These are phyloP conservation scores for Corymbia maculata DNA, from an alignment of 345 rosid genomes.

Conservation along the genomic window DNA sequence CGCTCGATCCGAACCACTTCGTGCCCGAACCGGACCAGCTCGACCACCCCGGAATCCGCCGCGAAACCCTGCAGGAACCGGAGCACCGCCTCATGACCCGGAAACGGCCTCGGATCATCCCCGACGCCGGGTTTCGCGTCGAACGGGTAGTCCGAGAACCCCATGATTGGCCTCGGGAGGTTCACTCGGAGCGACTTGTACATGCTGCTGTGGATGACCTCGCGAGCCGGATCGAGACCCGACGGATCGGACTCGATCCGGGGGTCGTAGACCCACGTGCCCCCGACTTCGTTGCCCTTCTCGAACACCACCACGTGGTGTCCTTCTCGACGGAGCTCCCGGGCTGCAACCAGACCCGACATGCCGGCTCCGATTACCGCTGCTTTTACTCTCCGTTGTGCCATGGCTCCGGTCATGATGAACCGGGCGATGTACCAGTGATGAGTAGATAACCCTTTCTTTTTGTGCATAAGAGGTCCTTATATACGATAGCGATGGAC, in stretches of 20 bases:
- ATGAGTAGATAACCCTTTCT: too few species aligned
- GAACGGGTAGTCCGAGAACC: conserved; percentile 12
- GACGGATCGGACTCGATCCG: conserved; percentile 9
- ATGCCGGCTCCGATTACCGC: conserved; percentile 22
- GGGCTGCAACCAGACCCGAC: conserved; percentile 9
- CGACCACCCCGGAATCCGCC: conserved; percentile 2
- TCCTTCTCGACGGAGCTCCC: conserved; percentile 22
- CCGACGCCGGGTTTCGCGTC: background rate
- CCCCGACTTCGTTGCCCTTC: conserved; percentile 4
- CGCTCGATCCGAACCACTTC: background rate
- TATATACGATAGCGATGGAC: background rate
- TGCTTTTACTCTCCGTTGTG: background rate
- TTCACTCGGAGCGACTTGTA: conserved; percentile 13
- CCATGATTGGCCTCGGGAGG: conserved; percentile 12
- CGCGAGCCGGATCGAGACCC: conserved; percentile 10
- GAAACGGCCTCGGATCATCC: conserved; percentile 6
- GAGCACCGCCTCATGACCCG: conserved; percentile 9
- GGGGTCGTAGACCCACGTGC: conserved; percentile 9
- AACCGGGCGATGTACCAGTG: too few species aligned
- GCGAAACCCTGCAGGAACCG: conserved; percentile 2
- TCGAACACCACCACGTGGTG: conserved; percentile 16
- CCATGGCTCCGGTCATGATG: background rate
- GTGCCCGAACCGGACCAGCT: background rate
- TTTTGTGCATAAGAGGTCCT: background rate
- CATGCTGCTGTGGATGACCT: conserved; percentile 3